Evolutionary conservation across 2,329 filamentous ascomycete species (phyloP).

Genomic region (Penicillium sp.): DNA sequence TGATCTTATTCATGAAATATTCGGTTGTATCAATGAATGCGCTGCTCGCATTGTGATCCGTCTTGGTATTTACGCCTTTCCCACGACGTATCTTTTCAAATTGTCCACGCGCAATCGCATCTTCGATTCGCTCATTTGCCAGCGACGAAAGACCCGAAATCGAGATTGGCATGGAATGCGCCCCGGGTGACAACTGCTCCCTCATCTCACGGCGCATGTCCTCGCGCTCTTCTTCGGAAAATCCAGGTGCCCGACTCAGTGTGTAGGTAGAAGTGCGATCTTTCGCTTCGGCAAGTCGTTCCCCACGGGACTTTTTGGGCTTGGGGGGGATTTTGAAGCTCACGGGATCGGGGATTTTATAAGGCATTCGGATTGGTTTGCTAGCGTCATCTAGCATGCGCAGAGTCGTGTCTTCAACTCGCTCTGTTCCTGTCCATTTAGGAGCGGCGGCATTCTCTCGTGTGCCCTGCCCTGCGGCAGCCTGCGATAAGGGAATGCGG

Average conservation of each 20-base stretch:
- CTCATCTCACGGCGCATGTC: conserved; percentile 69
- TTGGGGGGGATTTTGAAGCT: conserved; percentile 48
- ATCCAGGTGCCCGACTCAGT: conserved; percentile 51
- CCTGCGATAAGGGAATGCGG: conserved; percentile 23
- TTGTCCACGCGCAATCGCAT: conserved; percentile 86
- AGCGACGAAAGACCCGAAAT: conserved; percentile 75
- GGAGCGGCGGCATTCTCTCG: conserved; percentile 64
- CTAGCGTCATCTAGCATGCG: conserved; percentile 71
- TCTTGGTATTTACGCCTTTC: conserved; percentile 63
- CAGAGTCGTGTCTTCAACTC: conserved; percentile 69
- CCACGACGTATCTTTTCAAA: conserved; percentile 83
- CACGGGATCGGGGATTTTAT: conserved; percentile 42
- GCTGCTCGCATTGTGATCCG: conserved; percentile 77
- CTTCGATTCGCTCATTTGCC: conserved; percentile 89
- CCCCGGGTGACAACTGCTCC: conserved; percentile 73
- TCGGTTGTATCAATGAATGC: conserved; percentile 95
- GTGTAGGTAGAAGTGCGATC: conserved; percentile 58
- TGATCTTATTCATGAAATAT: conserved; percentile 98
- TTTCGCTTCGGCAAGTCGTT: conserved; percentile 56
- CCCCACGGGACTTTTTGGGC: conserved; percentile 44
- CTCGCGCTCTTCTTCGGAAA: conserved; percentile 71
- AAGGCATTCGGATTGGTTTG: conserved; percentile 52
- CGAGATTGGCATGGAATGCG: conserved; percentile 70
- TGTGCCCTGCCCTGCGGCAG: conserved; percentile 65
- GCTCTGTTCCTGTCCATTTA: conserved; percentile 78